A percentile compares a stretch with the other conserved stretches of the same genome.
phyloP scores from a whole-genome alignment of 2,329 filamentous ascomycete genomes.

The Diaporthe sp. region DNA sequence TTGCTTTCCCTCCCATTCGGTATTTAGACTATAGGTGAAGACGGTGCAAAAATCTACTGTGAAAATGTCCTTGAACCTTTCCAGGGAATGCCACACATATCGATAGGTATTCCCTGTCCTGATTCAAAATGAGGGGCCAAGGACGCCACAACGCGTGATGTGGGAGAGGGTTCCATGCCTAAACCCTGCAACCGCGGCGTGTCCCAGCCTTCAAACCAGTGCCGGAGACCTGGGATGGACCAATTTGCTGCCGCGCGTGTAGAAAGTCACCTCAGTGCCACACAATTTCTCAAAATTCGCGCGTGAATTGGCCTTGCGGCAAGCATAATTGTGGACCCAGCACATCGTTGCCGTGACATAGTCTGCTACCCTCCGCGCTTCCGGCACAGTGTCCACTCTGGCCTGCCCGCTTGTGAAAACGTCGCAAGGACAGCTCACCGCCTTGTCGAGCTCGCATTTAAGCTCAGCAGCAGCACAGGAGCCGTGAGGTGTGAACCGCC shows the following conservation, averaged over 20 bases:
- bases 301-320: neutral
- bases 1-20: neutral
- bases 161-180: constrained; percentile 20
- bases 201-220: neutral
- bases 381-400: constrained; percentile 8
- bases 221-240: neutral
- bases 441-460: constrained; percentile 6
- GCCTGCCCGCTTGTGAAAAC: constrained; percentile 17
- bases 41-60: neutral
- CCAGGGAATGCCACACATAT: neutral
- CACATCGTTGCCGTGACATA: constrained; percentile 4
- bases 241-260: constrained; percentile 8
- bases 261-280: constrained; percentile 1
- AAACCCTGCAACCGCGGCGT: constrained; percentile 19
- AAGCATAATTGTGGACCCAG: constrained; percentile 12
- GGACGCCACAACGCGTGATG: constrained; percentile 23
- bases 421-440: constrained; percentile 31
- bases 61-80: neutral
- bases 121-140: constrained; percentile 7
- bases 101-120: neutral
- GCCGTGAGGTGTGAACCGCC: neutral
- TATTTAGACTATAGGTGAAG: no score
- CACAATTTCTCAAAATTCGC: constrained; percentile 11
- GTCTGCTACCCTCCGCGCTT: neutral
- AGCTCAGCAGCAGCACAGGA: constrained; percentile 5